Percentiles rank a stretch among this genome's conserved stretches.
Conservation (phyloP, 2,329 filamentous ascomycete species). For the Xylaria multiplex region DNA sequence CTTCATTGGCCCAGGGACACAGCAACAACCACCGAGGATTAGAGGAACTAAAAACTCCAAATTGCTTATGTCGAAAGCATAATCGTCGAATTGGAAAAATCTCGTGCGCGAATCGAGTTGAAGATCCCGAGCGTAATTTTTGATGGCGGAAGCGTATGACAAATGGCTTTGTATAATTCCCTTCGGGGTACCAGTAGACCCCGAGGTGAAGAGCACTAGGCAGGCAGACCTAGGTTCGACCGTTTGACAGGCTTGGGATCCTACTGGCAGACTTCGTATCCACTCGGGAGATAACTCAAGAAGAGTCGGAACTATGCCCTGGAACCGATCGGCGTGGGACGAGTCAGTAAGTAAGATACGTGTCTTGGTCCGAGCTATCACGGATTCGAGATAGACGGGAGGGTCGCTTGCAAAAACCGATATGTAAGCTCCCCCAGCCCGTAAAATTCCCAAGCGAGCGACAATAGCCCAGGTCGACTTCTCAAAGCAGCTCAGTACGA, state of each 20-base stretch:
- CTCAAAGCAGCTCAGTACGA: constrained; percentile 50
- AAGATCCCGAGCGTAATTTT: constrained; percentile 33
- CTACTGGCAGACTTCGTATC: constrained; percentile 18
- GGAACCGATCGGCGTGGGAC: constrained; percentile 24
- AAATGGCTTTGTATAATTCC: constrained; percentile 37
- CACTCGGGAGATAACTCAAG: constrained; percentile 24
- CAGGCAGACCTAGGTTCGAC: constrained; percentile 33
- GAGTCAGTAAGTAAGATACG: constrained; percentile 34
- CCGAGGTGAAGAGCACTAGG: constrained; percentile 39
- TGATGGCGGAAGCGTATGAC: constrained; percentile 28
- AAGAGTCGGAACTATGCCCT: constrained; percentile 32
- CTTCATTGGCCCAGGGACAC: constrained; percentile 32
- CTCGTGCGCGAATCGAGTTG: constrained; percentile 30
- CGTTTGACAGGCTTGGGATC: not conserved
- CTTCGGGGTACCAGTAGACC: constrained; percentile 40
- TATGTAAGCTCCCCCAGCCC: constrained; percentile 51
- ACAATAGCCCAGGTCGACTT: constrained; percentile 52
- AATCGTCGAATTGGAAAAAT: constrained; percentile 33
- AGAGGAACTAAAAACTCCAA: constrained; percentile 34
- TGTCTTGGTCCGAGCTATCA: constrained; percentile 34
- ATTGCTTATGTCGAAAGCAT: constrained; percentile 36
- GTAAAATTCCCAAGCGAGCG: constrained; percentile 50
- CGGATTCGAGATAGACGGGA: constrained; percentile 39
- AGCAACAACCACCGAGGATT: constrained; percentile 30
- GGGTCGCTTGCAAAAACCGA: constrained; percentile 54